Conservation (phyloP, 768 basidiomycete genomes). For the Coprinellus micaceus region DNA sequence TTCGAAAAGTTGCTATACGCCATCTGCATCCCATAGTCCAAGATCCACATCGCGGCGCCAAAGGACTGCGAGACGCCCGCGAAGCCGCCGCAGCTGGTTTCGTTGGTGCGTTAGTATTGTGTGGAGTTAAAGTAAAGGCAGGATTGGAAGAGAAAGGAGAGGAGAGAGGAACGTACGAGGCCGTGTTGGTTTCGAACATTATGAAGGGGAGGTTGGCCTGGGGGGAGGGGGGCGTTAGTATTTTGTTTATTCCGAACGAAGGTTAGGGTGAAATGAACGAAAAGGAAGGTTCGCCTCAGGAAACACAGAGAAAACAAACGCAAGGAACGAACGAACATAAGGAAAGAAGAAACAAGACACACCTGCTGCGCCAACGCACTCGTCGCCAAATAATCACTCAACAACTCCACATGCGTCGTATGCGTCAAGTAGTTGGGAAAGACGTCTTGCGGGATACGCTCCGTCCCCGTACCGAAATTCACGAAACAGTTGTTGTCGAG, state of each 20-base stretch:
- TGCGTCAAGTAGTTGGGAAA: conserved; percentile 67
- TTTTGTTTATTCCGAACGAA: no score
- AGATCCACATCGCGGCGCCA: conserved; percentile 59
- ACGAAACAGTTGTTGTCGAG: conserved; percentile 57
- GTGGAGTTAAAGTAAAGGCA: no score
- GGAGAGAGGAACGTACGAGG: no score
- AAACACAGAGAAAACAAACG: no score
- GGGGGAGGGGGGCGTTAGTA: conserved; percentile 32
- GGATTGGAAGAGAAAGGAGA: no score
- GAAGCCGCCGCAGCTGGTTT: conserved; percentile 70
- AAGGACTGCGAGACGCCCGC: conserved; percentile 59
- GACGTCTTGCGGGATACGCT: conserved; percentile 37
- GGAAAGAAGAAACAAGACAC: no score
- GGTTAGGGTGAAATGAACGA: no score
- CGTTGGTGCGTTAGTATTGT: no score
- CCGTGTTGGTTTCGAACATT: conserved; percentile 73
- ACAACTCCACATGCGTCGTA: conserved; percentile 44
- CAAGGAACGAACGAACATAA: no score
- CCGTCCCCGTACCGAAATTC: conserved; percentile 28
- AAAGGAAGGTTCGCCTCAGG: no score
- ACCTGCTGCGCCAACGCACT: no score
- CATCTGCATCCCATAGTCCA: conserved; percentile 60
- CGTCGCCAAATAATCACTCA: conserved; percentile 47
- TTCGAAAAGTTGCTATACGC: conserved; percentile 51
- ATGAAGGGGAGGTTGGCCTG: conserved; percentile 44